These are phyloP conservation scores for Lepidium didymum DNA, from an alignment of 345 rosid genomes.

Conservation along the genomic window DNA sequence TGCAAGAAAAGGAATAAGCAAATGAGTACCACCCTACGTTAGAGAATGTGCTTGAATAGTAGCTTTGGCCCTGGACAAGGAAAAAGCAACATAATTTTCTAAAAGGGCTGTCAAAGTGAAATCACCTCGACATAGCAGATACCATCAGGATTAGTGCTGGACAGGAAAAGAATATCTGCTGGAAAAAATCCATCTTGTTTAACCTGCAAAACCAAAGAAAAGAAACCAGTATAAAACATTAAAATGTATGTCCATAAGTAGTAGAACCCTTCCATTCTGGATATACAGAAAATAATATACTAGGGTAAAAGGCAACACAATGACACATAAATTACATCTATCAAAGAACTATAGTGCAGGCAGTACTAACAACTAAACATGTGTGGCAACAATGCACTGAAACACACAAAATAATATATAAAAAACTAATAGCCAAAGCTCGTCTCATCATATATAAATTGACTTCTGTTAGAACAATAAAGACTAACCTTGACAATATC, in stretches of 20 bases:
- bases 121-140: slow-evolving; percentile 93
- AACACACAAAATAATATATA: neutral
- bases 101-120: neutral
- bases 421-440: neutral
- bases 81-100: neutral
- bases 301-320: slow-evolving; percentile 1
- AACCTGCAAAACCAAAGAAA: slow-evolving; percentile 45
- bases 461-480: neutral
- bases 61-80: neutral
- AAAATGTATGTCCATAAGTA: neutral
- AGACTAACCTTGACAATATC: slow-evolving; percentile 82
- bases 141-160: slow-evolving; percentile 90
- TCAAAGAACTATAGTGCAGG: neutral
- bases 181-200: slow-evolving; percentile 94
- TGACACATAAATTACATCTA: neutral
- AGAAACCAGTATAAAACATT: neutral
- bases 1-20: slow-evolving; percentile 30
- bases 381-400: neutral
- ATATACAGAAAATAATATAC: neutral
- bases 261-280: neutral
- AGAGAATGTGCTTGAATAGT: neutral
- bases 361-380: neutral
- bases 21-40: neutral
- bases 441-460: neutral
- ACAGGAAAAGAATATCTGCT: slow-evolving; percentile 87